Conservation (phyloP, 2,329 filamentous ascomycete genomes). For the Rutstroemia sp. region DNA sequence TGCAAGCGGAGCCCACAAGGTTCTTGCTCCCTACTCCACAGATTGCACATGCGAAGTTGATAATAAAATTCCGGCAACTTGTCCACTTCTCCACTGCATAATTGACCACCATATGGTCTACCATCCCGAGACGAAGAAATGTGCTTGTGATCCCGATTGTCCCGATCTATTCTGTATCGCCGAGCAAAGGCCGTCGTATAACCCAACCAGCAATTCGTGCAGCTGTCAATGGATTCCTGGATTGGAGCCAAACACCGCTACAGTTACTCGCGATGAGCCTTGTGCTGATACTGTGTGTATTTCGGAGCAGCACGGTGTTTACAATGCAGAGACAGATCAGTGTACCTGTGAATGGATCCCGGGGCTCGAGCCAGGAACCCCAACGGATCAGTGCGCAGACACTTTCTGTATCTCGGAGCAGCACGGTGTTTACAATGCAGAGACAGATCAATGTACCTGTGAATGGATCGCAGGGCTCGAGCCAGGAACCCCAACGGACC, state of each 20-base stretch:
- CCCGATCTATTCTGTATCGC: slow-evolving; percentile 17
- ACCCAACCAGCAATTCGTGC: slow-evolving; percentile 12
- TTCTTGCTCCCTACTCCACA: slow-evolving; percentile 5
- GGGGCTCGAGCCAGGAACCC: too few relatives aligned
- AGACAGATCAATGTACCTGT: slow-evolving; percentile 9
- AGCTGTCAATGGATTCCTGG: slow-evolving; percentile 14
- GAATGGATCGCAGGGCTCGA: slow-evolving; percentile 8
- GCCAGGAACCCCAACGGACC: neutral
- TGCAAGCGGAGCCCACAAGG: slow-evolving; percentile 11
- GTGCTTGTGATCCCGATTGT: slow-evolving; percentile 15
- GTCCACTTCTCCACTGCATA: slow-evolving; percentile 16
- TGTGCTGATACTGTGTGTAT: slow-evolving; percentile 16
- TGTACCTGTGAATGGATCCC: slow-evolving; percentile 5
- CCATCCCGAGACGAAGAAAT: slow-evolving; percentile 14
- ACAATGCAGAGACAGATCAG: neutral
- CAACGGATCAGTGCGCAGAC: too few relatives aligned
- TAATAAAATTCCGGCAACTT: slow-evolving; percentile 8
- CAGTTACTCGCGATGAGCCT: neutral
- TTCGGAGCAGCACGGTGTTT: slow-evolving; percentile 11
- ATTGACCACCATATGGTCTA: slow-evolving; percentile 15
- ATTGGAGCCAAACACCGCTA: slow-evolving; percentile 6
- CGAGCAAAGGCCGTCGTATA: slow-evolving; percentile 10
- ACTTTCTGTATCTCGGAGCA: slow-evolving; percentile 12
- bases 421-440: slow-evolving; percentile 1
- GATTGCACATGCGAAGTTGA: slow-evolving; percentile 16